Evolutionary conservation across 2,329 filamentous ascomycete genomes (phyloP), one percentile per base, ranked within the genome.

Genomic region (Fusarium guadeloupense): DNA sequence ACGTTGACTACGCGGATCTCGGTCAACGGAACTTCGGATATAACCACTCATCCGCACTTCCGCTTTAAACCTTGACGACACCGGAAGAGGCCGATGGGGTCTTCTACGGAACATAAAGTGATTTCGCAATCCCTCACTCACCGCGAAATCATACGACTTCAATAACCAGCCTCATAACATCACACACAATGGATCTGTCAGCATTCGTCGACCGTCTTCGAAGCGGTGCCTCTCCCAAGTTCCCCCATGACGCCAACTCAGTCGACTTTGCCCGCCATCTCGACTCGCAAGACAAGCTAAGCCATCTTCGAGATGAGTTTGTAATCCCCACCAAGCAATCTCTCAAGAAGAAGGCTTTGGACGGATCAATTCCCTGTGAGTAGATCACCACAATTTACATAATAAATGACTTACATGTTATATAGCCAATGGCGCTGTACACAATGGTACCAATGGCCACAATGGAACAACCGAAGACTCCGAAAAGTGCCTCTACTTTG

Each of bases 281-380:
- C 6, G 89, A 92, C 73, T 74, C 77, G 0, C 78, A 85, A 65
- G 89, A 92, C 69, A 75, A 80, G n/a, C 74, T 92, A 33, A 75
- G 77, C 14, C 77, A 81, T 52, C 82, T 91, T 49, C 84, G 91
- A 26, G 77, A 86, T 20, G 84, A 94, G 66, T 97, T 94, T 72
- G 82, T 89, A 41, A 87, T 96, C 39, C 93, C 93, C 1, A 89
- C 89, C 4, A 91, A 87, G 73, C 80, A 78, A 9, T 91, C 93
- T 34, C 76, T 95, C 39, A 87, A 83, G 72, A 84, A 89, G 62
- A 88, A 81, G 61, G 85, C 82, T 0, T 74, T 91, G 9, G 75
- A 80, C 16, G 80, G 78, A 17, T 72, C 66, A 5, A 64, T 80
- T 35, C 76, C 77, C n/a, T 73, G 79, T 81, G 67, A 41, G 72